Percentiles rank a stretch among this genome's conserved stretches.
phyloP scores from a whole-genome alignment of 2,329 filamentous ascomycete genomes.

The Biscogniauxia sp. region DNA sequence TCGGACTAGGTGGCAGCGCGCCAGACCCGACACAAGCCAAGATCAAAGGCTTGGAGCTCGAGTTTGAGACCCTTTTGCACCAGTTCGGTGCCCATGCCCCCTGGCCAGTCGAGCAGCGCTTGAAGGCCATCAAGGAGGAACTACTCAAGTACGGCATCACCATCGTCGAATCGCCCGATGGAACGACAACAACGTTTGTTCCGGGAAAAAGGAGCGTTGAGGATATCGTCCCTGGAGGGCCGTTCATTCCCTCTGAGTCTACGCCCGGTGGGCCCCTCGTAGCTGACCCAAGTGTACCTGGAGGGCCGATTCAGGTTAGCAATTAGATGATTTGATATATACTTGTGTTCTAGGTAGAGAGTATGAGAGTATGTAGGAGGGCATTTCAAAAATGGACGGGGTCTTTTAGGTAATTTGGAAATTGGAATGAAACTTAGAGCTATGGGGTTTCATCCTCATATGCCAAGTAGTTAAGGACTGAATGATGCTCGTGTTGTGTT shows the following conservation, averaged over 20 bases:
- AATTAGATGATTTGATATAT: slow-evolving; percentile 4
- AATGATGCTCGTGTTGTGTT: too few relatives aligned
- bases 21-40: slow-evolving; percentile 24
- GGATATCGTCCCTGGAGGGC: slow-evolving; percentile 28
- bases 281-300: slow-evolving; percentile 32
- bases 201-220: slow-evolving; percentile 27
- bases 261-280: slow-evolving; percentile 26
- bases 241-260: slow-evolving; percentile 29
- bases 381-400: neutral
- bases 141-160: slow-evolving; percentile 36
- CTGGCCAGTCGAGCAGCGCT: slow-evolving; percentile 18
- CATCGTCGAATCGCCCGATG: slow-evolving; percentile 34
- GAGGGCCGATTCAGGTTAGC: slow-evolving; percentile 27
- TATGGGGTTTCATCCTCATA: too few relatives aligned
- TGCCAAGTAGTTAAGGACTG: too few relatives aligned
- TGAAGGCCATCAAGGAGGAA: slow-evolving; percentile 26
- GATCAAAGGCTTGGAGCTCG: slow-evolving; percentile 27
- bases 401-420: neutral
- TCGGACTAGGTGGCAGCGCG: slow-evolving; percentile 13
- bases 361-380: neutral
- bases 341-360: neutral
- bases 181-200: slow-evolving; percentile 34
- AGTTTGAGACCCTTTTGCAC: slow-evolving; percentile 29
- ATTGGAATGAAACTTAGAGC: too few relatives aligned
- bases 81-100: slow-evolving; percentile 23